Evolutionary conservation across 495 filamentous ascomycete genomes (phyloP).

Genomic region (Pseudoneurospora amorphoporcata): DNA sequence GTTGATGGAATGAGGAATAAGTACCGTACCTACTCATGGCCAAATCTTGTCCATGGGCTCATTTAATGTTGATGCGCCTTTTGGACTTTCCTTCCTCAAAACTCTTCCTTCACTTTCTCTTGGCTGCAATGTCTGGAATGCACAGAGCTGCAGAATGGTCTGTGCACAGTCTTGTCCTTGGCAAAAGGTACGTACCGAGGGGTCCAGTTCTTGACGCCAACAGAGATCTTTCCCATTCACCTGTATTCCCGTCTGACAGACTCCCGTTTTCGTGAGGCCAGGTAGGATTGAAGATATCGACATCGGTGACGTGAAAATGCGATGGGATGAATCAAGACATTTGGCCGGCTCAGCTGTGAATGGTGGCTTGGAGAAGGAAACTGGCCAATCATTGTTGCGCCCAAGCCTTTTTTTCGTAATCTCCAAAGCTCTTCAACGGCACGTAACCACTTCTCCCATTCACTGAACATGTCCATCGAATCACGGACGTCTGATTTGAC

Average conservation of each 20-base stretch:
- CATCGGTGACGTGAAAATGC: neutral
- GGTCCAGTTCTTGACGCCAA: neutral
- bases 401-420: neutral
- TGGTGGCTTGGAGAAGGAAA: neutral
- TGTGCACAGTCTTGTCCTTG: neutral
- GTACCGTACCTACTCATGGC: neutral
- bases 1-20: neutral
- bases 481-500: neutral
- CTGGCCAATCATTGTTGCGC: neutral
- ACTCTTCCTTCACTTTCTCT: neutral
- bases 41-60: neutral
- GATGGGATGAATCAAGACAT: neutral
- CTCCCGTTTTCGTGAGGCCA: neutral
- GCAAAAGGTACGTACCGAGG: neutral
- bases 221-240: neutral
- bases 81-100: neutral
- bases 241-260: neutral
- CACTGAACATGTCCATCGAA: neutral
- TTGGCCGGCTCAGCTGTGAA: neutral
- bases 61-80: neutral
- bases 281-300: neutral
- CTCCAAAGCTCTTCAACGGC: neutral
- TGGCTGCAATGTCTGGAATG: neutral
- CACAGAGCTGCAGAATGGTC: neutral
- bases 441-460: neutral